These are phyloP conservation scores for Metschnikowia baotianmanensis DNA, from an alignment of 805 yeast species.

Conservation along the genomic window DNA sequence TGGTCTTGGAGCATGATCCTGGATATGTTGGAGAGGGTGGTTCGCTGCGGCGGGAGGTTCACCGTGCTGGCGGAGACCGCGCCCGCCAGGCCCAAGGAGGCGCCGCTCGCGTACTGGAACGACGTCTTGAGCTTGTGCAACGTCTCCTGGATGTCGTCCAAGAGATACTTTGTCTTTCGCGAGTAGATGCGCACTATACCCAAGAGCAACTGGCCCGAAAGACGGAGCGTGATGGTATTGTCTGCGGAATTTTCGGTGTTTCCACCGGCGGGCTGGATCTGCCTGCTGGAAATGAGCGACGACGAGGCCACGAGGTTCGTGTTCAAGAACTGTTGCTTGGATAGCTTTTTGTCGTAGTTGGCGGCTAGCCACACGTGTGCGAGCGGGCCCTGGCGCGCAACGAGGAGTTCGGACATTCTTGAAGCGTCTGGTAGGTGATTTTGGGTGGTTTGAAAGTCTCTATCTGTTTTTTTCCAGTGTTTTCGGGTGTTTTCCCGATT, in stretches of 20 bases:
- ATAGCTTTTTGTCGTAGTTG: constrained; percentile 73
- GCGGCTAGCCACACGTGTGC: constrained; percentile 95
- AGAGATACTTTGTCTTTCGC: constrained; percentile 74
- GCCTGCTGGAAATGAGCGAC: constrained; percentile 47
- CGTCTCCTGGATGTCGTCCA: constrained; percentile 82
- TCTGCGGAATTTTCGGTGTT: constrained; percentile 4
- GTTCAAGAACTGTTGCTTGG: constrained; percentile 67
- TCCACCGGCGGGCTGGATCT: constrained; percentile 43
- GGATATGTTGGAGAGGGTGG: constrained; percentile 57
- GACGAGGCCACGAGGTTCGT: constrained; percentile 64
- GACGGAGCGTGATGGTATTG: constrained; percentile 67
- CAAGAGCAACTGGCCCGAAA: constrained; percentile 80
- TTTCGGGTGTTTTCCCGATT: not conserved
- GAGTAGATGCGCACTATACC: constrained; percentile 89
- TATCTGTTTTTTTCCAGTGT: not conserved
- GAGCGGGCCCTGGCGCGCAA: constrained; percentile 75
- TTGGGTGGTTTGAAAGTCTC: not conserved
- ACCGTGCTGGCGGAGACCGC: constrained; percentile 41
- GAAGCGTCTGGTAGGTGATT: not conserved
- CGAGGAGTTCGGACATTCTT: constrained; percentile 16
- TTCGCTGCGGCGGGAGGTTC: constrained; percentile 57
- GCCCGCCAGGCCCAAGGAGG: constrained; percentile 17
- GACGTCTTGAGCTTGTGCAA: constrained; percentile 67
- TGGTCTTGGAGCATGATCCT: constrained; percentile 70
- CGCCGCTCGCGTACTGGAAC: constrained; percentile 46